Conservation (phyloP, 768 basidiomycete genomes). For the Lyophyllum atratum region DNA sequence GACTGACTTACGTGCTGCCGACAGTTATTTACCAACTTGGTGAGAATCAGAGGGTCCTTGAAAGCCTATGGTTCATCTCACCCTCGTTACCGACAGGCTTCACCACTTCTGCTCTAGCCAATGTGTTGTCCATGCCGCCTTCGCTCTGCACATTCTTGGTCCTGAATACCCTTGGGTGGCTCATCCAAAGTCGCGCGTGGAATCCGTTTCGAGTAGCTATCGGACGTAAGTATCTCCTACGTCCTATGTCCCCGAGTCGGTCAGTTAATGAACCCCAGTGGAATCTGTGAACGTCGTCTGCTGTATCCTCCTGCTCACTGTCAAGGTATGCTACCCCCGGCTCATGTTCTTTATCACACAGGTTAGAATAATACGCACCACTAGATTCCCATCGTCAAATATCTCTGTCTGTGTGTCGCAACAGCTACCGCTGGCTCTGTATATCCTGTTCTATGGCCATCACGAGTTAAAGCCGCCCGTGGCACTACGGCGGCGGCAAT, state of each 20-base stretch:
- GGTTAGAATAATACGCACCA: neutral
- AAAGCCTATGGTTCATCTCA: neutral
- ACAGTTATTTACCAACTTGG: constrained; percentile 15
- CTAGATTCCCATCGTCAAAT: constrained; percentile 7
- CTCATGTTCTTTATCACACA: neutral
- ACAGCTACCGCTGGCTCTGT: constrained; percentile 15
- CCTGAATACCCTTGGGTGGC: constrained; percentile 14
- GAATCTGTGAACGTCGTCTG: constrained; percentile 13
- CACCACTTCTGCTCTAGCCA: constrained; percentile 13
- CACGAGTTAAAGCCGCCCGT: constrained; percentile 12
- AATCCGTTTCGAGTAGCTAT: constrained; percentile 15
- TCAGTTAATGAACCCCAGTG: neutral
- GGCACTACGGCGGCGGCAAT: constrained; percentile 14
- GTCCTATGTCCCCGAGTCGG: neutral
- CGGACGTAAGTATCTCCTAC: neutral
- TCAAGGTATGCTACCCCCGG: neutral
- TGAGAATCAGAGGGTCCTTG: neutral
- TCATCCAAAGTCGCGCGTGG: constrained; percentile 8
- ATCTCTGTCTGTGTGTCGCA: constrained; percentile 12
- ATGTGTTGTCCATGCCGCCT: constrained; percentile 16
- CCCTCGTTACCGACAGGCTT: constrained; percentile 3
- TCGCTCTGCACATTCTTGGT: constrained; percentile 9
- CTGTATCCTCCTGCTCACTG: constrained; percentile 11
- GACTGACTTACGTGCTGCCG: constrained; percentile 11
- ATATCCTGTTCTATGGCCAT: constrained; percentile 14